Base-by-base conservation (phyloP, 1,139 yeast genomes). In the Kodamaea derodonti region DNA sequence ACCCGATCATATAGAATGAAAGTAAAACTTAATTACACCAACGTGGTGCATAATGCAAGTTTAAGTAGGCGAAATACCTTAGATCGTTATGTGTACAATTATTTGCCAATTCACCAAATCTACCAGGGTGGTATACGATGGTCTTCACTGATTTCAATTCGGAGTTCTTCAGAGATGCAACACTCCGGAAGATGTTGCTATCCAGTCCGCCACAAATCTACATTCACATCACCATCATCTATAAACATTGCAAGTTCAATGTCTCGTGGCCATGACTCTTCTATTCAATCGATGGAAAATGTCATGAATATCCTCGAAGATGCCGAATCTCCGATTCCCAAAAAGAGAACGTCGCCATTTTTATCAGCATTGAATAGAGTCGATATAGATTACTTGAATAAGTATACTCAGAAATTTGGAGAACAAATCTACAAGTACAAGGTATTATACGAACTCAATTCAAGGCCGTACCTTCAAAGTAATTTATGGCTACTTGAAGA, bases 271-370 rank as follows among this genome's bases (percentile, higher is more conserved):
- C 23, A 29, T 17, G 43, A 39, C 23, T 37, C 37, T 35, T 32
- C 39, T 20, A 37, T 39, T 14, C 43, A 37, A 26, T 35, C 47
- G 20, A 46, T 45, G 48, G 47, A 43, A 24, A 43, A 44, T 25
- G 46, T 46, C 20, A 40, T 46, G 29, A 41, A 37, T 14, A 46
- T 46, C 31, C 34, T 46, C 8, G 43, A 43, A 25, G 41, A 42
- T 14, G 49, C 41, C 10, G 50, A 45, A 28, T 26, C 32, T 7
- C 22, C 6, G 9, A 14, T 17, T 9, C 17, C 23, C 27, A 13
- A 18, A 18, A 25, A 28, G 17, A 12, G 37, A 12, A 12, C 15
- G 9, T 35, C 45, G 4, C 47, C 43, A 13, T 44, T 42, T 28
- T 34, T 42, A 15, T 33, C 34, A 10, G 49, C 48, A 8, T 31